phyloP scores from a whole-genome alignment of 768 basidiomycete species.

The Xerocomus spinulosus region DNA sequence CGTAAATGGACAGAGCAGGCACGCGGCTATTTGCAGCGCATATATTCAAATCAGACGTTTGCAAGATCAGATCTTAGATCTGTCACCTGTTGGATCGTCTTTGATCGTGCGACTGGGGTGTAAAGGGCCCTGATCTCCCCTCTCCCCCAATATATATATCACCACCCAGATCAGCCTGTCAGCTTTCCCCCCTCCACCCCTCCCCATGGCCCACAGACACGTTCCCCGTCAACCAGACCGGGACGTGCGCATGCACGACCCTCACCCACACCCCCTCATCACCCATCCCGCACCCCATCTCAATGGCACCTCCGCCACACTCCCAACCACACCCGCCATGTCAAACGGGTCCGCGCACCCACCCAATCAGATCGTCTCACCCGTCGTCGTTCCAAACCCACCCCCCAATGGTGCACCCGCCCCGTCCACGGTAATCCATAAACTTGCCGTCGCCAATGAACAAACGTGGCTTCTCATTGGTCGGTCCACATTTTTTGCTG shows the following conservation, averaged over 20 bases:
- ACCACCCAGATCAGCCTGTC: constrained; percentile 38
- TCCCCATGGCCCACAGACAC: constrained; percentile 57
- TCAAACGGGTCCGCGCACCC: constrained; percentile 42
- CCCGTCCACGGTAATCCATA: constrained; percentile 54
- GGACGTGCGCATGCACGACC: constrained; percentile 62
- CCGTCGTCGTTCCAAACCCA: constrained; percentile 39
- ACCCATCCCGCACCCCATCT: constrained; percentile 46
- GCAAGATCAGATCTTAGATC: constrained; percentile 44
- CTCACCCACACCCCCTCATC: constrained; percentile 41
- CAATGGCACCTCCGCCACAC: constrained; percentile 44
- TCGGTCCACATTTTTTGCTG: constrained; percentile 25
- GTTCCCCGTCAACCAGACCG: constrained; percentile 55
- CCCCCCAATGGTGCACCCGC: constrained; percentile 24
- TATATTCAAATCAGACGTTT: constrained; percentile 36
- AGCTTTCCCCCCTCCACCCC: constrained; percentile 49
- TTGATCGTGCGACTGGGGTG: constrained; percentile 56
- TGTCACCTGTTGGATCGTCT: constrained; percentile 49
- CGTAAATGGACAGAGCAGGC: constrained; percentile 41
- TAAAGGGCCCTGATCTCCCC: constrained; percentile 41
- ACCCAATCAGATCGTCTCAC: constrained; percentile 39
- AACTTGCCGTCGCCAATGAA: constrained; percentile 83
- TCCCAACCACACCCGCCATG: constrained; percentile 44
- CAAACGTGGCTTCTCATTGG: constrained; percentile 95
- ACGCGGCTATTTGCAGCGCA: constrained; percentile 51
- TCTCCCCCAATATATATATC: constrained; percentile 55